These are phyloP conservation scores for Thermoascus crustaceus DNA, from an alignment of 2,329 filamentous ascomycete genomes.

Conservation along the genomic window DNA sequence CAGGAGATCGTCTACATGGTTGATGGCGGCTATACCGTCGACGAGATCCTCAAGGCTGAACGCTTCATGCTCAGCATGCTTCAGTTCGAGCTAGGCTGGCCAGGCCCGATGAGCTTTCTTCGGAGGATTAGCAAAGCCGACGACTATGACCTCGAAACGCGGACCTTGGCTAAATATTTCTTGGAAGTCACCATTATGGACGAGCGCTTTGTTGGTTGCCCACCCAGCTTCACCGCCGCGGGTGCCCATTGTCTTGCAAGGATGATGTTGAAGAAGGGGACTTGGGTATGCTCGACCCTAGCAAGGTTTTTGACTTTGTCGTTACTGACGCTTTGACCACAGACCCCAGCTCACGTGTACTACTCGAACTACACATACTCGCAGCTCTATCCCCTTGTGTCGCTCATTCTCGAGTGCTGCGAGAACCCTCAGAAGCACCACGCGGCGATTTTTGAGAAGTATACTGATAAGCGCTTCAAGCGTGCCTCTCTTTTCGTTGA, in stretches of 20 bases:
- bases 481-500: constrained; percentile 73
- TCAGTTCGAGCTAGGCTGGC: constrained; percentile 90
- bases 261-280: constrained; percentile 79
- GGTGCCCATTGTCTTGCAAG: constrained; percentile 88
- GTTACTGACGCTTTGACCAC: constrained; percentile 13
- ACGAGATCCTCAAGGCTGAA: constrained; percentile 95
- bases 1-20: constrained; percentile 98
- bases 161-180: constrained; percentile 96
- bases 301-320: constrained; percentile 1
- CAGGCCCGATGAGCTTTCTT: constrained; percentile 98
- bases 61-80: constrained; percentile 98
- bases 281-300: constrained; percentile 62
- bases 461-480: constrained; percentile 80
- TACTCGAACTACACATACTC: constrained; percentile 88
- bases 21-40: constrained; percentile 75
- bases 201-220: constrained; percentile 86
- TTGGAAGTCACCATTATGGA: constrained; percentile 96
- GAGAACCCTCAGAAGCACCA: constrained; percentile 75
- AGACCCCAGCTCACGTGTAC: constrained; percentile 77
- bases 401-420: constrained; percentile 80
- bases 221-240: constrained; percentile 83
- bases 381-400: constrained; percentile 71
- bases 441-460: constrained; percentile 82
- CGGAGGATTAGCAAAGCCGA: constrained; percentile 96
- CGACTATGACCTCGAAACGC: constrained; percentile 91